phyloP scores from a whole-genome alignment of 2,329 filamentous ascomycete species.

The Bipolaris cookei region DNA sequence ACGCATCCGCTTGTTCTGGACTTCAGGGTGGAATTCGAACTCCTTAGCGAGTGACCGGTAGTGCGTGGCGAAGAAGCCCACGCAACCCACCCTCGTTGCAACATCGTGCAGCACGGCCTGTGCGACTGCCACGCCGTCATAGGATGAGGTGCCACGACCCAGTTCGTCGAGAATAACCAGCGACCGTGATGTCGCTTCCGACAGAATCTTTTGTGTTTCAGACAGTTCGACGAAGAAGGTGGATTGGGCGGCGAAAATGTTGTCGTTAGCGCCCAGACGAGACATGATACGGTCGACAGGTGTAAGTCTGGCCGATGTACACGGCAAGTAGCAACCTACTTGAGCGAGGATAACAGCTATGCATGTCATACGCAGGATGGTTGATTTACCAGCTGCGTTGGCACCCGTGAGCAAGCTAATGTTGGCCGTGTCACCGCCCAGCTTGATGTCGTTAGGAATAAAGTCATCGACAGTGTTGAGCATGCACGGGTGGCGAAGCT shows the following conservation, averaged over 20 bases:
- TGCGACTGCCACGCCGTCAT: constrained; percentile 95
- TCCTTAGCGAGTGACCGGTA: constrained; percentile 94
- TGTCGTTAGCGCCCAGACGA: constrained; percentile 94
- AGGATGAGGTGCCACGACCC: constrained; percentile 90
- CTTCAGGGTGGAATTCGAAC: constrained; percentile 87
- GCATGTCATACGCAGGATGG: constrained; percentile 94
- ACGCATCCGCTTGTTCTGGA: constrained; percentile 85
- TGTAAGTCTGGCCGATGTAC: constrained; percentile 79
- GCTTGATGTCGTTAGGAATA: constrained; percentile 90
- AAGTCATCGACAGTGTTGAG: constrained; percentile 88
- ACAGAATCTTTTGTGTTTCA: constrained; percentile 96
- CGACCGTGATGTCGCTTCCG: constrained; percentile 90
- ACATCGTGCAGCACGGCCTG: constrained; percentile 97
- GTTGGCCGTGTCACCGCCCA: constrained; percentile 81
- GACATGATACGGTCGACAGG: constrained; percentile 99
- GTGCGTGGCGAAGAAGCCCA: constrained; percentile 97
- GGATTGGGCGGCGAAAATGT: constrained; percentile 96
- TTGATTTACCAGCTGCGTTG: constrained; percentile 97
- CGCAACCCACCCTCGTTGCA: constrained; percentile 87
- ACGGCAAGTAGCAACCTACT: constrained; percentile 91
- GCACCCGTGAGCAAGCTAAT: constrained; percentile 93
- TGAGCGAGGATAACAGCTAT: constrained; percentile 97
- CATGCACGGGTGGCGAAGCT: constrained; percentile 95
- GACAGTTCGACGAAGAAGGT: constrained; percentile 98
- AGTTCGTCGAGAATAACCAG: constrained; percentile 97